Evolutionary conservation across 495 filamentous ascomycete species (phyloP).

Genomic region (Aspergillus sclerotiicarbonarius): DNA sequence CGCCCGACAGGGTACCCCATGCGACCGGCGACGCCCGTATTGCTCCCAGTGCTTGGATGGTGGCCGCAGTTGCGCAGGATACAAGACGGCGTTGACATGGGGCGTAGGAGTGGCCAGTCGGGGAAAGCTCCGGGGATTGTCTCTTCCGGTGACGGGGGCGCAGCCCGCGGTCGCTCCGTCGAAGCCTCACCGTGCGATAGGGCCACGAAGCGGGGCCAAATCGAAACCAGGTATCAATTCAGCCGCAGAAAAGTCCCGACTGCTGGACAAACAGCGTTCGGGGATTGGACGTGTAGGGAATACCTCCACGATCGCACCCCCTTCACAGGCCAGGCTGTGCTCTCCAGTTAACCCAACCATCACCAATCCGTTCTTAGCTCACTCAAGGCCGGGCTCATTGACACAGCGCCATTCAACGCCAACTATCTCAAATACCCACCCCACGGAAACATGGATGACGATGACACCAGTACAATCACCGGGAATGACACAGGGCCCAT

Average conservation of each 20-base stretch:
- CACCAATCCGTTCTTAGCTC: neutral
- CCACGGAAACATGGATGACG: neutral
- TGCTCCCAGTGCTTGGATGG: slow-evolving; percentile 91
- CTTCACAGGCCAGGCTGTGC: neutral
- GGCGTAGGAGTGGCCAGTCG: slow-evolving; percentile 95
- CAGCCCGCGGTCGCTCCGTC: slow-evolving; percentile 18
- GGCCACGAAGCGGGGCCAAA: neutral
- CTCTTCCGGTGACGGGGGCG: slow-evolving; percentile 67
- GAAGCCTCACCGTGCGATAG: slow-evolving; percentile 12
- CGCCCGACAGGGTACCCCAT: slow-evolving; percentile 74
- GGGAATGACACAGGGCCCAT: neutral
- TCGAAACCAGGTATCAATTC: neutral
- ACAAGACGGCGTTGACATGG: slow-evolving; percentile 97
- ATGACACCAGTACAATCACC: neutral
- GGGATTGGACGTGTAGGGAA: neutral
- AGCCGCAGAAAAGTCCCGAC: neutral
- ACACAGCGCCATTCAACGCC: neutral
- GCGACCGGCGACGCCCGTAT: slow-evolving; percentile 90
- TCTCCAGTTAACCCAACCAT: neutral
- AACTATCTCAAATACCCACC: neutral
- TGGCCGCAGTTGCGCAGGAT: slow-evolving; percentile 92
- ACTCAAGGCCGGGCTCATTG: neutral
- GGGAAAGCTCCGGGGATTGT: slow-evolving; percentile 88
- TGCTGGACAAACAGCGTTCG: neutral
- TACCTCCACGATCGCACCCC: neutral